Base-by-base conservation (phyloP, 331 rosid species). In the Arachis monticola region DNA sequence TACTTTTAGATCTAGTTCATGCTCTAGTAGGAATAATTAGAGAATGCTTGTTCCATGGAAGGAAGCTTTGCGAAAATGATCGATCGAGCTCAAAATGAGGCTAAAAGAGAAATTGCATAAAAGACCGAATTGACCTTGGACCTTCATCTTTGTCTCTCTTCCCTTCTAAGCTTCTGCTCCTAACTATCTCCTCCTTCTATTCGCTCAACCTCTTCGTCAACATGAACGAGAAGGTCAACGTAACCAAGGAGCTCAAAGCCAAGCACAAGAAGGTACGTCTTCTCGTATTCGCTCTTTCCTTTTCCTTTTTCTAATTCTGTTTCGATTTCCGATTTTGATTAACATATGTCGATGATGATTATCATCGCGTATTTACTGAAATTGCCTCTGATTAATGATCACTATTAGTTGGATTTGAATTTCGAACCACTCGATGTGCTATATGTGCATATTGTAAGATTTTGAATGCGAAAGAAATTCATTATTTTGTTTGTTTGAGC, bases 201-300 rank as follows among this genome's bases (percentile, higher is more conserved):
- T 64, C 50, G 45, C n/a, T 40, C 40, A 1, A 17, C 12, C 17
- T 70, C 12, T 74, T 40, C 32, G 73, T 72, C 87, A 64, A 85
- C 90, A 95, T 95, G 99, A 95, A 95, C 90, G 90, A 88, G 81
- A 95, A 95, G 78, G 99, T 97, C 80, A 90, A 77, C 85, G 99
- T 95, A 57, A 55, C 99, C 72, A 95, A 95, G 83, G 99, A 95
- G 82, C 99, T 95, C 61, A 95, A 95, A 91, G 97, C 97, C 83
- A 89, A 64, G 83, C 99, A 95, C 91, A 82, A 94, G 83, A 95
- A 92, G 97, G 99, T 94, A 61, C 83, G 82, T 83, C 47, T 64
- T 83, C 83, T 85, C 48, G 41, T 1, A 53, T 2, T 35, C 40
- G 40, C 40, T 17, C 22, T 17, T 17, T 17, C 22, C 22, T 17